phyloP scores from a whole-genome alignment of 371 early-diverging fungal genomes.

The Mucor plumbeus region DNA sequence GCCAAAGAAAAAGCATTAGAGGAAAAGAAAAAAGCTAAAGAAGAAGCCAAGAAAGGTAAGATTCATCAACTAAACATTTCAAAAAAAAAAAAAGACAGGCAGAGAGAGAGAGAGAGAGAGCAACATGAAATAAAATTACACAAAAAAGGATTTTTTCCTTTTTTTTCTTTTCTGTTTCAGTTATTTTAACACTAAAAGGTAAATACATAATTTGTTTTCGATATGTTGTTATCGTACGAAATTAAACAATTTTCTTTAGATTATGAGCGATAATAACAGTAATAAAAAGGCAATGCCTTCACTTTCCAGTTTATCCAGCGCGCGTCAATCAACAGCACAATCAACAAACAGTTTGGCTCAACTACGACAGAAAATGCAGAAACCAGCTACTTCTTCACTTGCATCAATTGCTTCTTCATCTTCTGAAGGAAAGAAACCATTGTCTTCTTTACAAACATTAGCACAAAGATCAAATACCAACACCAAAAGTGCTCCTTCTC shows the following conservation, averaged over 20 bases:
- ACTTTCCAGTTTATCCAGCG: conserved; percentile 19
- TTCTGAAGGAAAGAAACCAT: conserved; percentile 15
- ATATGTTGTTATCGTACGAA: neutral
- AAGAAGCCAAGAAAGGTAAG: conserved; percentile 36
- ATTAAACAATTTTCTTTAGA: neutral
- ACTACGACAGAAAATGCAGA: conserved; percentile 31
- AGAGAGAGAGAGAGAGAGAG: neutral
- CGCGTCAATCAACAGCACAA: conserved; percentile 14
- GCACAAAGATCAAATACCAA: conserved; percentile 31
- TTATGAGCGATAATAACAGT: neutral
- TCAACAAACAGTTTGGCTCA: conserved; percentile 16
- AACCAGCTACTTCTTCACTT: neutral
- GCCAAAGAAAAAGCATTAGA: conserved; percentile 38
- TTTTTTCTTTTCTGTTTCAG: conserved; percentile 5
- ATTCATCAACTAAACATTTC: neutral
- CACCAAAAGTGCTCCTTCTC: conserved; percentile 24
- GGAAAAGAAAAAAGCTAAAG: conserved; percentile 51
- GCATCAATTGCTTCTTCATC: conserved; percentile 16
- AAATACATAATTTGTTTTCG: neutral
- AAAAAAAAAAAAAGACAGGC: too few species aligned
- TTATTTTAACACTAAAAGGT: neutral
- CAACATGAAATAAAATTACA: neutral
- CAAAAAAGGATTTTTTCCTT: neutral
- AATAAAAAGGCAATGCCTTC: conserved; percentile 19
- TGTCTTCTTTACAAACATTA: conserved; percentile 34